Evolutionary conservation across 495 filamentous ascomycete genomes (phyloP).

Genomic region (Tetracladium setigerum): DNA sequence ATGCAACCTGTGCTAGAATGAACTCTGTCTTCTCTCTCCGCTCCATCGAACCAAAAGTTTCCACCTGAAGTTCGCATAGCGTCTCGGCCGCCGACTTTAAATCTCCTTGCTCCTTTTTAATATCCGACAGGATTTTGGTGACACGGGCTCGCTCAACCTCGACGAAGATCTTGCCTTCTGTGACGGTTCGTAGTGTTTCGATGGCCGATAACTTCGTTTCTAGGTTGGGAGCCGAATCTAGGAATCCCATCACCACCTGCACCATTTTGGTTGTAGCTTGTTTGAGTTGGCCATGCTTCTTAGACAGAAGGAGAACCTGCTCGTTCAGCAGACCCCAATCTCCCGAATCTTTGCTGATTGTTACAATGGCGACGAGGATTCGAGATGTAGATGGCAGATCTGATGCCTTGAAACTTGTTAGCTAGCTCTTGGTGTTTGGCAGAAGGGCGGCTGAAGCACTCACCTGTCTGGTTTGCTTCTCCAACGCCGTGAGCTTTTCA

Average conservation of each 20-base stretch:
- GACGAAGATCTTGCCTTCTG: conserved; percentile 99
- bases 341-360: conserved; percentile 83
- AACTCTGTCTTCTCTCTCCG: conserved; percentile 97
- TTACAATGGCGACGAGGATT: conserved; percentile 78
- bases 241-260: conserved; percentile 85
- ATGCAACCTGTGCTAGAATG: conserved; percentile 86
- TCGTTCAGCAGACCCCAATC: conserved; percentile 94
- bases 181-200: conserved; percentile 90
- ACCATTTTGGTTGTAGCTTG: conserved; percentile 99
- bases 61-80: conserved; percentile 94
- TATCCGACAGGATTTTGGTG: conserved; percentile 88
- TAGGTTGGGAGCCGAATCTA: conserved; percentile 68
- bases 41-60: conserved; percentile 98
- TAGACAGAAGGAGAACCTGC: conserved; percentile 89
- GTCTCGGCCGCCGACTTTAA: conserved; percentile 84
- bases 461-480: conserved; percentile 97
- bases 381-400: conserved; percentile 92
- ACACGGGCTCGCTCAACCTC: conserved; percentile 96
- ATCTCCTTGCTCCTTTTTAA: conserved; percentile 93
- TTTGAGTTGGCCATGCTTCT: conserved; percentile 99
- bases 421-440: conserved; percentile 7
- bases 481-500: conserved; percentile 82
- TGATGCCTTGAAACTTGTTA: conserved; percentile 56
- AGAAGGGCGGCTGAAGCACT: conserved; percentile 11
- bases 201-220: conserved; percentile 90